Evolutionary conservation across 768 basidiomycete species (phyloP), one percentile per base, ranked within the genome.

Genomic region (Suillus lakei): DNA sequence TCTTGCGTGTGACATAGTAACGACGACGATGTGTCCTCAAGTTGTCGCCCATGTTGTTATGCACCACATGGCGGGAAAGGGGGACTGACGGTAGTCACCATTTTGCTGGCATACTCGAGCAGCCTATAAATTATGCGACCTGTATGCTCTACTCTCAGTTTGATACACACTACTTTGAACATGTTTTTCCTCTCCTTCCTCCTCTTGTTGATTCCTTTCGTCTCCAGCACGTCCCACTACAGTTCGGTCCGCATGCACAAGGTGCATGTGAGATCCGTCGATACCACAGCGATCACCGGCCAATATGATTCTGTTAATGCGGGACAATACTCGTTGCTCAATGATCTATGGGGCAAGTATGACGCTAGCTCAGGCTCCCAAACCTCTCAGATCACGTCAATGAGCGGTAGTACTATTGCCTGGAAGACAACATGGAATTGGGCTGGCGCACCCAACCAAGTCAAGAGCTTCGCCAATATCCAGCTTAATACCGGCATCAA

Each of bases 381-480:
- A 67, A 88, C 87, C 70, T 81, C 86, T 36, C 73, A 78, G 26
- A 68, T 90, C 67, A 72, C 74, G 1, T 83, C 81, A 21, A 63
- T 83, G 68, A 77, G 74, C 55, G 84, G 80, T 3, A 78, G 71
- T 34, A 82, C 74, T 7, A 66, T 86, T 39, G 73, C 78, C 0
- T 90, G 88, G 88, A 79, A 70, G 72, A 86, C 82, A 34, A 79
- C 71, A 3, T 90, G 85, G 84, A 77, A 64, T 0, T 90, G 88
- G 88, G 64, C 26, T 8, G 87, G 87, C 38, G 85, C 81, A 8
- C 9, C 23, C 6, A 1, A 60, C 26, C 78, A 80, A 26, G 81
- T 91, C 66, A 90, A 89, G 82, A 88, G 85, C 70, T 91, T 82
- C 76, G 81, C 87, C 28, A 86, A 89, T 73, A 77, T 88, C 15